Evolutionary conservation across 352 stramenopile species (phyloP).

Genomic region (Blastocystis sp.): DNA sequence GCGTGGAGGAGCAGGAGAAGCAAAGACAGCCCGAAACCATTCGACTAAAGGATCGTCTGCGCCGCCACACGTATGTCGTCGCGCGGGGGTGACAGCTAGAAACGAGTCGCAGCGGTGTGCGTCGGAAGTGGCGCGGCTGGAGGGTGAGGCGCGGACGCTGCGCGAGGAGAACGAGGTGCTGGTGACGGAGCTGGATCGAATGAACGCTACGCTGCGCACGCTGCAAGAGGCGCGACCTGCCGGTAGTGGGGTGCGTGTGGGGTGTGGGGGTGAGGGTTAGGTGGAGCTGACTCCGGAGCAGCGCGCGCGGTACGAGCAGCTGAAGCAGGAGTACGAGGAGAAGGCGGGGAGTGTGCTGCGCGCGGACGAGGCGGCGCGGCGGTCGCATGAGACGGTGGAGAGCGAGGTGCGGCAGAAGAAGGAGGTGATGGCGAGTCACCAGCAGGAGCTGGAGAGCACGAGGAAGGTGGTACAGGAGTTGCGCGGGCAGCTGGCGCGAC

Average conservation of each 20-base stretch:
- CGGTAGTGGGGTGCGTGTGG: background rate
- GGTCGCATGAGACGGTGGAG: constrained; percentile 61
- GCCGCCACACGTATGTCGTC: constrained; percentile 13
- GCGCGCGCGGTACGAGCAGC: constrained; percentile 36
- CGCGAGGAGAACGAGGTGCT: constrained; percentile 73
- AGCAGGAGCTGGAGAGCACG: constrained; percentile 52
- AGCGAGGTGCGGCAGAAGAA: constrained; percentile 43
- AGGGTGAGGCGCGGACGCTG: constrained; percentile 70
- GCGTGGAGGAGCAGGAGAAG: constrained; percentile 85
- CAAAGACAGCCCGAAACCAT: constrained; percentile 71
- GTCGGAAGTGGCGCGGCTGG: constrained; percentile 24
- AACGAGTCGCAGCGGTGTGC: background rate
- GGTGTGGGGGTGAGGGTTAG: background rate
- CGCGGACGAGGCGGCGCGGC: constrained; percentile 45
- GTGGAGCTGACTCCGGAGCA: background rate
- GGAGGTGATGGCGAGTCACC: constrained; percentile 21
- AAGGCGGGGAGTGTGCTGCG: constrained; percentile 43
- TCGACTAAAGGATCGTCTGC: constrained; percentile 29
- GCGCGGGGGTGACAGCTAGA: constrained; percentile 4
- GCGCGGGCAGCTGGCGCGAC: constrained; percentile 27
- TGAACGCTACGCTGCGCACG: constrained; percentile 43
- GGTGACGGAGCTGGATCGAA: constrained; percentile 72
- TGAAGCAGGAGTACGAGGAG: constrained; percentile 65
- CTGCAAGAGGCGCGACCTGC: background rate
- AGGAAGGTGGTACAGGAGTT: constrained; percentile 68